phyloP scores from a whole-genome alignment of 495 filamentous ascomycete genomes.

The Chaetomium fimeti region DNA sequence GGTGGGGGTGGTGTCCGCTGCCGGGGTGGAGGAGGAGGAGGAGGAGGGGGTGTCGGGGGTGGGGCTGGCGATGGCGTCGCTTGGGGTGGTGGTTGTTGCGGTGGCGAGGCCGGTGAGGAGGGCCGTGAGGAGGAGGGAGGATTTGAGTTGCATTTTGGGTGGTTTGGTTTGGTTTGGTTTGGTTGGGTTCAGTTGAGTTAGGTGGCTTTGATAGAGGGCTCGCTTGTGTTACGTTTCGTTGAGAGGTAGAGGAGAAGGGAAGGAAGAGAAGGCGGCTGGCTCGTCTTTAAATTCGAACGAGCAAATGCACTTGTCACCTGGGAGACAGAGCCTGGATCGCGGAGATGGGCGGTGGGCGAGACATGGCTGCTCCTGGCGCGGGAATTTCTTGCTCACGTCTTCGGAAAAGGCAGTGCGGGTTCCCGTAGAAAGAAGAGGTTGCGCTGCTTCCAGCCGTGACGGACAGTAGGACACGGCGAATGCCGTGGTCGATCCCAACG shows the following conservation, averaged over 20 bases:
- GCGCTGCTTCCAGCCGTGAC: conserved; percentile 4
- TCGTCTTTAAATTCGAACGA: conserved; percentile 7
- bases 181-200: conserved; percentile 1
- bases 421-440: not conserved
- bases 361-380: conserved; percentile 16
- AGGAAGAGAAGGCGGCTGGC: not conserved
- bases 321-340: conserved; percentile 1
- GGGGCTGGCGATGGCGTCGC: not conserved
- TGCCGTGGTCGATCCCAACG: conserved; percentile 17
- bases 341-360: conserved; percentile 9
- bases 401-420: conserved; percentile 16
- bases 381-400: conserved; percentile 1
- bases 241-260: not conserved
- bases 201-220: not conserved
- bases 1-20: not conserved
- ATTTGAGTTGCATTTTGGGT: conserved; percentile 34
- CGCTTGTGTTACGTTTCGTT: not conserved
- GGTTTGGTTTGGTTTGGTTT: not conserved
- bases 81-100: not conserved
- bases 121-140: conserved; percentile 30
- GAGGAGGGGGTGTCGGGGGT: not conserved
- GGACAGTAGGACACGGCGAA: conserved; percentile 13
- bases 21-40: not conserved
- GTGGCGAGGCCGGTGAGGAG: conserved; percentile 23
- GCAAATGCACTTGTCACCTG: conserved; percentile 11